Evolutionary conservation across 2,329 filamentous ascomycete species (phyloP), one percentile per base, ranked within the genome.

Genomic region (Chaetomiaceae sp.): DNA sequence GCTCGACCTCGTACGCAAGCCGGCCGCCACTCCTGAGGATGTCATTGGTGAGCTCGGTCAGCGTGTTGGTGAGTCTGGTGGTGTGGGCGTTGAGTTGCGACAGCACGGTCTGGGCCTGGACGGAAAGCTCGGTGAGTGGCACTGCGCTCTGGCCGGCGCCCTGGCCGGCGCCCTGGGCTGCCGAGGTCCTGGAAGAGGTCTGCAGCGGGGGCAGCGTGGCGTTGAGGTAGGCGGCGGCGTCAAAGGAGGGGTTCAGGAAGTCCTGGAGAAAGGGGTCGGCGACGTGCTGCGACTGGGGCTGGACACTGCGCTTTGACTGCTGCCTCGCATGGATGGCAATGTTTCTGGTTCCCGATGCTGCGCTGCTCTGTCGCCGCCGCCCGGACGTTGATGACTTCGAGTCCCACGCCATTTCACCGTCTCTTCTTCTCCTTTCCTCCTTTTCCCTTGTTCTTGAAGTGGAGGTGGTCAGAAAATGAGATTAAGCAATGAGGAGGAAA

Each of bases 31-130:
- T 91, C 51, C 93, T 82, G 55, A 99, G 70, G 56, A 99, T 97
- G 60, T 97, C 93, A 67, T 99, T 92, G 10, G 93, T 96, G 53
- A 97, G 75, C 63, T 92, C 85, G 27, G 90, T 96, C 51, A 99
- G 77, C 40, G 84, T 87, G 48, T 78, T 83, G 13, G 90, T 89
- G 7, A 96, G 74, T 40, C 90, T 81, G 16, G 89, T 86, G 2
- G 90, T 95, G 66, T 96, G 89, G 8, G 89, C 86, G 64, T 88
- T 95, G 62, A 97, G 81, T 63, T 92, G 87, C 1, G 90, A 88
- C 41, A 96, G 77, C n/a, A 95, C 77, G 3, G 83, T 77, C 68
- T 96, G 91, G 1, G 91, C 86, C 64, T 90, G 87, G 0, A 83
- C 77, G 2, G 89, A 90, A 45, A 96, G 72, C 54, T 92, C 84